phyloP scores from a whole-genome alignment of 2,329 filamentous ascomycete genomes.

The Coleophoma eucalyptorum region DNA sequence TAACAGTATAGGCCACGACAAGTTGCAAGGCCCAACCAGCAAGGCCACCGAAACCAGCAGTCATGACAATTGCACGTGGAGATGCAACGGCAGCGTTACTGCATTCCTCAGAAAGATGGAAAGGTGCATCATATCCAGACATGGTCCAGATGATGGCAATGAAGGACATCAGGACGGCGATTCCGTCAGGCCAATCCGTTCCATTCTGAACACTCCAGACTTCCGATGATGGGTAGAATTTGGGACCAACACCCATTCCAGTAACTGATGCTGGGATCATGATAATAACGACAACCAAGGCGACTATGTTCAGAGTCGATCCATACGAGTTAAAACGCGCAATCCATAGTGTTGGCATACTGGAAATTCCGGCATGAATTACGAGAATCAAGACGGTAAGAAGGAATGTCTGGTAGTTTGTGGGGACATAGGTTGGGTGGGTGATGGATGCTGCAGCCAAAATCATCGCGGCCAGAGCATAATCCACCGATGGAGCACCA shows the following conservation, averaged over 20 bases:
- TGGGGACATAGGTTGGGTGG: conserved; percentile 61
- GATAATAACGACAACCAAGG: conserved; percentile 62
- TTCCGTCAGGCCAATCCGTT: conserved; percentile 64
- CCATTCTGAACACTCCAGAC: conserved; percentile 68
- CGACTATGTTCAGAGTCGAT: conserved; percentile 67
- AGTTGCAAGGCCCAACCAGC: conserved; percentile 73
- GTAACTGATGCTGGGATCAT: conserved; percentile 57
- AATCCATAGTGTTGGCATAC: conserved; percentile 68
- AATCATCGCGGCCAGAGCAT: conserved; percentile 65
- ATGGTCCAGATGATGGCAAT: conserved; percentile 68
- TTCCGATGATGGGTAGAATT: conserved; percentile 50
- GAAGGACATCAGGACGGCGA: conserved; percentile 69
- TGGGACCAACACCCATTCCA: conserved; percentile 43
- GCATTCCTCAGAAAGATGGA: conserved; percentile 73
- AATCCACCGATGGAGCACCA: conserved; percentile 63
- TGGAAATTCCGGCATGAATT: conserved; percentile 63
- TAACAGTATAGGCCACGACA: conserved; percentile 65
- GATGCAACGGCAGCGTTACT: conserved; percentile 68
- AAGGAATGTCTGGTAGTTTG: conserved; percentile 64
- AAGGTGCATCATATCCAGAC: conserved; percentile 64
- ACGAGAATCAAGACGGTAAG: conserved; percentile 65
- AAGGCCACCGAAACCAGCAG: conserved; percentile 60
- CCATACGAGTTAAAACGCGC: conserved; percentile 67
- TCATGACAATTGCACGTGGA: conserved; percentile 69
- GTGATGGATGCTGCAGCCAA: conserved; percentile 66